These are phyloP conservation scores for Chytridium lagenaria DNA, from an alignment of 371 early-diverging fungal species.

Conservation along the genomic window DNA sequence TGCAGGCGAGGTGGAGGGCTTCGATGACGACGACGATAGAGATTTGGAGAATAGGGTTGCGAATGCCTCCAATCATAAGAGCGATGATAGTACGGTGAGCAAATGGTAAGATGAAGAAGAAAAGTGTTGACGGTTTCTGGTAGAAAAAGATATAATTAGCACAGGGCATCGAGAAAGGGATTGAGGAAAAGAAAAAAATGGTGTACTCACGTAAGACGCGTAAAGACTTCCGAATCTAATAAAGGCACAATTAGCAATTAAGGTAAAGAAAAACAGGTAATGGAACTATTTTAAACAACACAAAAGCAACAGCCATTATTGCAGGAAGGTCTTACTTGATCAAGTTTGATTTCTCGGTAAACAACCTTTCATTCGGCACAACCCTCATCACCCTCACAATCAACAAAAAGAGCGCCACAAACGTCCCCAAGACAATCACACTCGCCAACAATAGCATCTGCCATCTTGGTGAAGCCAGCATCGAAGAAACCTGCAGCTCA, in stretches of 20 bases:
- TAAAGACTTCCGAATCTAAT: constrained; percentile 10
- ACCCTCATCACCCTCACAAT: background rate
- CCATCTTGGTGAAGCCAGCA: background rate
- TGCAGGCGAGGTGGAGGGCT: constrained; percentile 2
- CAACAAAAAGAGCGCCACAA: background rate
- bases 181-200: background rate
- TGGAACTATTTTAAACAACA: background rate
- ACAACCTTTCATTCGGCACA: background rate
- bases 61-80: background rate
- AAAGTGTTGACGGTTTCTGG: constrained; percentile 7
- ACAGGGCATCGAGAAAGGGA: too few species aligned
- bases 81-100: constrained; percentile 1
- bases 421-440: background rate
- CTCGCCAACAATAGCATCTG: background rate
- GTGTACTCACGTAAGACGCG: constrained; percentile 5
- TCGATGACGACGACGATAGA: background rate
- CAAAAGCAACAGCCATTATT: background rate
- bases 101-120: constrained; percentile 9
- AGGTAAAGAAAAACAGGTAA: background rate
- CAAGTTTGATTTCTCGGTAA: constrained; percentile 2
- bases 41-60: background rate
- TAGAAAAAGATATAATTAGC: too few species aligned
- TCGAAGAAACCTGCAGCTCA: background rate
- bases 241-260: background rate
- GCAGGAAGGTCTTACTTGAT: background rate